Percentiles rank a stretch among this genome's conserved stretches.
phyloP scores from a whole-genome alignment of 2,329 filamentous ascomycete species.

The Aspergillus ruber region DNA sequence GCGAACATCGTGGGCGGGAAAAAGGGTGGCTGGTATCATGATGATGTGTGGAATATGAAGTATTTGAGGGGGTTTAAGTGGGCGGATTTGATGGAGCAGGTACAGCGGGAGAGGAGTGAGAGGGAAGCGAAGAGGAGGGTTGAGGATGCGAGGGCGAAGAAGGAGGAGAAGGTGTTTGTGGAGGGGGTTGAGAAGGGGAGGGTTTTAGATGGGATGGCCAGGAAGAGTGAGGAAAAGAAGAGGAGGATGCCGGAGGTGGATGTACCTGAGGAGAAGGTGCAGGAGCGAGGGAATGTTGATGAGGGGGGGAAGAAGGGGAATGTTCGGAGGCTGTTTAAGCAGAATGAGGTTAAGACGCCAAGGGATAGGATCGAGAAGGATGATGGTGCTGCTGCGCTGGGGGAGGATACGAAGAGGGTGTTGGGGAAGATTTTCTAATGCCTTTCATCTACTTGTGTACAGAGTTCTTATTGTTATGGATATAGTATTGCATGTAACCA shows the following conservation, averaged over 20 bases:
- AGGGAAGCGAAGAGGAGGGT: conserved; percentile 36
- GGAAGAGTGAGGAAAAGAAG: conserved; percentile 37
- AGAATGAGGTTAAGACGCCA: conserved; percentile 33
- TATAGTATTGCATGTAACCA: conserved; percentile 1
- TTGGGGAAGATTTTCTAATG: conserved; percentile 42
- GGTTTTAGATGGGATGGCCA: conserved; percentile 38
- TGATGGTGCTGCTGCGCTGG: conserved; percentile 20
- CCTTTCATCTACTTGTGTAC: no score
- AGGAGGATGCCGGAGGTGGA: conserved; percentile 15
- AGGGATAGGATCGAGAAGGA: conserved; percentile 16
- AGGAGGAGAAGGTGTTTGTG: conserved; percentile 40
- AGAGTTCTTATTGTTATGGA: background rate
- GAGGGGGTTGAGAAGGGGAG: conserved; percentile 37
- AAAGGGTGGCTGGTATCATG: conserved; percentile 42
- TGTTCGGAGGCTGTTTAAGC: conserved; percentile 35
- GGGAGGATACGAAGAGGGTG: conserved; percentile 37
- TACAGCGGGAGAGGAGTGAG: conserved; percentile 37
- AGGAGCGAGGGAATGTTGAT: conserved; percentile 9
- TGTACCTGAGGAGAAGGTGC: conserved; percentile 8
- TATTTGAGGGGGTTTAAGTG: conserved; percentile 39
- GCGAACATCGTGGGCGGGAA: conserved; percentile 37
- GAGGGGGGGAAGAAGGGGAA: conserved; percentile 10
- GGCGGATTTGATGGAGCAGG: conserved; percentile 41
- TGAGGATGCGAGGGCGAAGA: conserved; percentile 36
- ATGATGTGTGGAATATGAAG: conserved; percentile 44